Evolutionary conservation across 1,139 yeast species (phyloP).

Genomic region (Debaryomyces udenii): DNA sequence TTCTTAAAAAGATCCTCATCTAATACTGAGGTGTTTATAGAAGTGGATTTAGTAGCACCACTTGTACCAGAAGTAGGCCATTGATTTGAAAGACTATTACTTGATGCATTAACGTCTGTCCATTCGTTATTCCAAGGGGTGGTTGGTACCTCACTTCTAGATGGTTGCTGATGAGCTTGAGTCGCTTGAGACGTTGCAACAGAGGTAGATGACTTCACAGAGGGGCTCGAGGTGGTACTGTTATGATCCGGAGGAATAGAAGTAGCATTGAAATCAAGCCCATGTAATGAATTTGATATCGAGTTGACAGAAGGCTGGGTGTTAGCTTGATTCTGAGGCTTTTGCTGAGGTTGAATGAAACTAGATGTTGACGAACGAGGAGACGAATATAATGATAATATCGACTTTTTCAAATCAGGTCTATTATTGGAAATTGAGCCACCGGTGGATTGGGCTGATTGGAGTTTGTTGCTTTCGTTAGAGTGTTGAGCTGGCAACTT

Average conservation of each 20-base stretch:
- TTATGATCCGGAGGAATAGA: constrained; percentile 6
- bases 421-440: constrained; percentile 30
- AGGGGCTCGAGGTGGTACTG: constrained; percentile 11
- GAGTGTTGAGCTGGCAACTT: constrained; percentile 17
- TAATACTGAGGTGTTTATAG: constrained; percentile 23
- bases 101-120: constrained; percentile 27
- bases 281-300: constrained; percentile 37
- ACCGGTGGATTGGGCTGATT: constrained; percentile 41
- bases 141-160: constrained; percentile 6
- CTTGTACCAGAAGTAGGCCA: constrained; percentile 19
- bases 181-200: constrained; percentile 9
- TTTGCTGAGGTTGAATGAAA: constrained; percentile 31
- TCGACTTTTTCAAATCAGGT: constrained; percentile 83
- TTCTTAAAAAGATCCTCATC: constrained; percentile 53
- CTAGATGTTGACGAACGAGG: constrained; percentile 52
- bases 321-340: constrained; percentile 11
- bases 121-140: constrained; percentile 41
- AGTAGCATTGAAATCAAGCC: constrained; percentile 33
- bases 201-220: constrained; percentile 9
- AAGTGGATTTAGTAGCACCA: constrained; percentile 19
- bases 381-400: constrained; percentile 82
- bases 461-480: constrained; percentile 23
- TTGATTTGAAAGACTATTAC: constrained; percentile 11
- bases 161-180: constrained; percentile 12
- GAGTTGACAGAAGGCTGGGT: constrained; percentile 18